Conservation (phyloP, 139 green algal species). For the Zygnema circumcarinatum region DNA sequence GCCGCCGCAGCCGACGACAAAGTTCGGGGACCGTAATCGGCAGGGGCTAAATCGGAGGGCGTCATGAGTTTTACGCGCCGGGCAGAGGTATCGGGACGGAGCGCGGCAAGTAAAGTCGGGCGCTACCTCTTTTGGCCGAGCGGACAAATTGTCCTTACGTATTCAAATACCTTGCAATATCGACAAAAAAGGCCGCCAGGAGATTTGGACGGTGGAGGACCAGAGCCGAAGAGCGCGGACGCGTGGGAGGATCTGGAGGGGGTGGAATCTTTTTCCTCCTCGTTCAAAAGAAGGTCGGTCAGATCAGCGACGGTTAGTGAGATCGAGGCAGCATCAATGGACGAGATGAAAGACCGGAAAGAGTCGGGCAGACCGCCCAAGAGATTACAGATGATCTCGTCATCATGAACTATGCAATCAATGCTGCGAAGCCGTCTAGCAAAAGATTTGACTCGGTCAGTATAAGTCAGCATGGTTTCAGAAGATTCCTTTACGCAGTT, state of each 20-base stretch:
- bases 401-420: background rate
- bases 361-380: background rate
- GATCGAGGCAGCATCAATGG: background rate
- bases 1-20: background rate
- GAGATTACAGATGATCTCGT: background rate
- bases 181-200: background rate
- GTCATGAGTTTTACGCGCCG: too few relatives aligned
- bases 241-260: background rate
- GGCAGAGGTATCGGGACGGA: too few relatives aligned
- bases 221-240: background rate
- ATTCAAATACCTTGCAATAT: background rate
- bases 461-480: background rate
- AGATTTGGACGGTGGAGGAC: background rate
- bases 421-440: background rate
- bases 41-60: background rate
- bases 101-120: too few relatives aligned
- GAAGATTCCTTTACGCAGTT: background rate
- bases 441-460: background rate
- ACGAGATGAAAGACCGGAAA: background rate
- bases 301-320: background rate
- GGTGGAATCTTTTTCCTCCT: background rate
- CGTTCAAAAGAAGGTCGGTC: background rate
- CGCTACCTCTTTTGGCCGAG: too few relatives aligned
- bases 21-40: background rate
- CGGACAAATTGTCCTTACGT: background rate